Evolutionary conservation across 31 red algal species (phyloP).

Genomic region (Porphyra umbilicalis): DNA sequence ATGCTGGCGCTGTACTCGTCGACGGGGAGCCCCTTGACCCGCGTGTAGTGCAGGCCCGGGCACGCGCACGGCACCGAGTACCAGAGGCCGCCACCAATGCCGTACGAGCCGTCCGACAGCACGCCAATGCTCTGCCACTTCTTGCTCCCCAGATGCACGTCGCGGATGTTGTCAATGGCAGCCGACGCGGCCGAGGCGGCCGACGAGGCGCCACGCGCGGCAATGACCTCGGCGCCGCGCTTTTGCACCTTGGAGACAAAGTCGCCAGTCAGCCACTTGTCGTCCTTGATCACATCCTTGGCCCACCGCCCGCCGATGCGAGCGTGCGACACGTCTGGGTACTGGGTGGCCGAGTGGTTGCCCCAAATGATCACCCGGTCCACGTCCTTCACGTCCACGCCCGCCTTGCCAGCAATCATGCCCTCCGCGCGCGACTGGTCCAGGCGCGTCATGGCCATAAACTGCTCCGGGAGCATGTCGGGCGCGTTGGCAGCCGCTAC

Average conservation of each 20-base stretch:
- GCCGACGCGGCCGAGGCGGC: slow-evolving; percentile 89
- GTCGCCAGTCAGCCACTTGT: slow-evolving; percentile 71
- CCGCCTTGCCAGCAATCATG: slow-evolving; percentile 70
- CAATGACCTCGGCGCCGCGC: slow-evolving; percentile 92
- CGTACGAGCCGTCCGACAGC: slow-evolving; percentile 73
- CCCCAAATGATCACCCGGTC: slow-evolving; percentile 96
- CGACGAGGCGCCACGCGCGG: slow-evolving; percentile 77
- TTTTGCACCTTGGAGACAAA: slow-evolving; percentile 91
- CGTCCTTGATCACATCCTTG: slow-evolving; percentile 72
- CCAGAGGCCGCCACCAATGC: slow-evolving; percentile 70
- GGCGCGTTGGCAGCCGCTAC: slow-evolving; percentile 85
- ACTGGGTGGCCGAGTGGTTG: slow-evolving; percentile 92
- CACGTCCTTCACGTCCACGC: slow-evolving; percentile 68
- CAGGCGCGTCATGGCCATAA: slow-evolving; percentile 92
- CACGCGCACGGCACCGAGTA: slow-evolving; percentile 86
- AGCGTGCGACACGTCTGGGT: slow-evolving; percentile 89
- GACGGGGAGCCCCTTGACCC: slow-evolving; percentile 65
- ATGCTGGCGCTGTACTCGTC: slow-evolving; percentile 74
- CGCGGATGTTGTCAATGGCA: slow-evolving; percentile 76
- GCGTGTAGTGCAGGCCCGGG: slow-evolving; percentile 62
- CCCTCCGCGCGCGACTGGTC: slow-evolving; percentile 85
- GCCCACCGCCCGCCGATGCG: slow-evolving; percentile 66
- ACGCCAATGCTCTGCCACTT: slow-evolving; percentile 82
- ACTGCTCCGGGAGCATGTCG: slow-evolving; percentile 69
- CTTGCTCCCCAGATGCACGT: slow-evolving; percentile 58